These are phyloP conservation scores for Cryoendolithus antarcticus DNA, from an alignment of 2,329 filamentous ascomycete species.

Conservation along the genomic window DNA sequence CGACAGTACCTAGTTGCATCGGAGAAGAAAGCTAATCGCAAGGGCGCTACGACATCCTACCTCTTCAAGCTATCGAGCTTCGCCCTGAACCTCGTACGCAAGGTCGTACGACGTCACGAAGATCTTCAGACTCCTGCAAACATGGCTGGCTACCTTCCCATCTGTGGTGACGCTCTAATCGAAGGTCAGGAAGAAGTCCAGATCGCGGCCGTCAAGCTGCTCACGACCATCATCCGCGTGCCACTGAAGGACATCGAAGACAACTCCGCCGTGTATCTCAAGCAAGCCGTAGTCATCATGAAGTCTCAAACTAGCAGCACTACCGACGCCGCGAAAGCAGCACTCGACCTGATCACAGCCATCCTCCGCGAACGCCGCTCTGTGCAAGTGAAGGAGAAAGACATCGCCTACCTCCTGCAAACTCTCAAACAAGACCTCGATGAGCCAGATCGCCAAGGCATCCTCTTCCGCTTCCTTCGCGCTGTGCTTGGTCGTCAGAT, in stretches of 20 bases:
- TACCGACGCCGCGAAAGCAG: slow-evolving; percentile 73
- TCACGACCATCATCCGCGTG: slow-evolving; percentile 74
- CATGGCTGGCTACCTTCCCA: slow-evolving; percentile 71
- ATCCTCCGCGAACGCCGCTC: slow-evolving; percentile 71
- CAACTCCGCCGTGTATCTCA: slow-evolving; percentile 64
- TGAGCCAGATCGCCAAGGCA: slow-evolving; percentile 79
- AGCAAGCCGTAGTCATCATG: slow-evolving; percentile 72
- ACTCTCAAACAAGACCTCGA: slow-evolving; percentile 81
- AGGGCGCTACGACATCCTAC: slow-evolving; percentile 63
- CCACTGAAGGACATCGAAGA: slow-evolving; percentile 59
- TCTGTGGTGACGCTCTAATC: slow-evolving; percentile 77
- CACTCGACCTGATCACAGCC: slow-evolving; percentile 75
- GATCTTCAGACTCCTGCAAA: slow-evolving; percentile 68
- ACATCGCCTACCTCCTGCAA: slow-evolving; percentile 69
- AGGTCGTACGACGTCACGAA: slow-evolving; percentile 76
- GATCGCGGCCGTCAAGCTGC: slow-evolving; percentile 71
- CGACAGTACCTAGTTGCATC: slow-evolving; percentile 67
- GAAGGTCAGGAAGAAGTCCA: slow-evolving; percentile 86
- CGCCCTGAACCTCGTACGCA: slow-evolving; percentile 72
- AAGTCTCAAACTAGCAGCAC: slow-evolving; percentile 66
- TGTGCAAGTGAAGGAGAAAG: slow-evolving; percentile 64
- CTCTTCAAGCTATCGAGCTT: slow-evolving; percentile 82
- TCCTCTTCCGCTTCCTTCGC: slow-evolving; percentile 88
- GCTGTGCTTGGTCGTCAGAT: slow-evolving; percentile 76
- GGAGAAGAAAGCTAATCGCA: slow-evolving; percentile 44